phyloP scores from a whole-genome alignment of 139 green algal genomes.

The Yamagishiella unicocca region DNA sequence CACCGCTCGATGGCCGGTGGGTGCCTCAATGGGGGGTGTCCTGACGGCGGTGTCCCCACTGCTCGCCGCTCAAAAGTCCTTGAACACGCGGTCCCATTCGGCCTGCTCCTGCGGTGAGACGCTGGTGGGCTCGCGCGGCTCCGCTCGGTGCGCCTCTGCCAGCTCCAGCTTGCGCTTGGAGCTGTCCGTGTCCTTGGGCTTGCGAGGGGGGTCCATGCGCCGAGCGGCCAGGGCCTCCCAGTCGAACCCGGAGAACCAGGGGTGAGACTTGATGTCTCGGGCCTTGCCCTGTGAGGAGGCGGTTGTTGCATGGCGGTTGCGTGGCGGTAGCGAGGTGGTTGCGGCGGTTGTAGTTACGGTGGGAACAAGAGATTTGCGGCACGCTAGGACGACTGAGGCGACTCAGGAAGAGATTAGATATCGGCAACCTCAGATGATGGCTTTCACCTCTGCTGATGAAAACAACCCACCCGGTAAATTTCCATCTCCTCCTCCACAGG shows the following conservation, averaged over 20 bases:
- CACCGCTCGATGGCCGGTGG: no score
- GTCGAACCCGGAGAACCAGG: conserved; percentile 94
- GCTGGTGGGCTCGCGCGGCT: conserved; percentile 60
- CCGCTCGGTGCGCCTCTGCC: conserved; percentile 54
- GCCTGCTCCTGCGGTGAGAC: conserved; percentile 75
- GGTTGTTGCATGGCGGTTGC: no score
- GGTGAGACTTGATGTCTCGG: conserved; percentile 90
- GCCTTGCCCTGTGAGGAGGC: conserved; percentile 57
- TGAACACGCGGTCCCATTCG: conserved; percentile 73
- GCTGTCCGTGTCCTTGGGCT: conserved; percentile 80
- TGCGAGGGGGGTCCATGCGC: conserved; percentile 81
- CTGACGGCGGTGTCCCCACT: not conserved
- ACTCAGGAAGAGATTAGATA: no score
- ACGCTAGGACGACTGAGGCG: no score
- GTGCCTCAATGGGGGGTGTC: no score
- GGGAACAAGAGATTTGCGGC: no score
- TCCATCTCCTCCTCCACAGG: no score
- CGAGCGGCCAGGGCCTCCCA: conserved; percentile 87
- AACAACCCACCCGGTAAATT: no score
- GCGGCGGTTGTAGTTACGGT: not conserved
- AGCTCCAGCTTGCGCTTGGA: conserved; percentile 81
- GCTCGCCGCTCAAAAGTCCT: conserved; percentile 47
- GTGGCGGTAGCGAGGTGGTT: no score
- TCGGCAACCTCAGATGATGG: no score
- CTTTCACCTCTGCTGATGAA: no score